Base-by-base conservation (phyloP, 345 rosid species). In the Noccaea bulbosa region DNA sequence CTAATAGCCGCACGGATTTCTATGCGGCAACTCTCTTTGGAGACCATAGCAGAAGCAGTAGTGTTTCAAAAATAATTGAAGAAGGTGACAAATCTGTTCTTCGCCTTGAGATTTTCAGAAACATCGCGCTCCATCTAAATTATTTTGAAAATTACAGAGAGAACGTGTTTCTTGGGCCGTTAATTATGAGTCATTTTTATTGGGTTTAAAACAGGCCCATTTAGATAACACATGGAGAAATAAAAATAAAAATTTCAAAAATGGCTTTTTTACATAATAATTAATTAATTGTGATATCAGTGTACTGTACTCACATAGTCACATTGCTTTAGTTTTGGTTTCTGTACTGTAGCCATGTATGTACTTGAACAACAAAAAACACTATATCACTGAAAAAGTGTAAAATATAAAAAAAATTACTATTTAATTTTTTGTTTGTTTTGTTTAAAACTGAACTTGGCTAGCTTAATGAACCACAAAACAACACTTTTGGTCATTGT, bases 1-100 rank as follows among this genome's bases (percentile, higher is more conserved):
- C 86, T 84, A 62, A 88, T 80, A 41, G 98, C 98, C 45, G 83
- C 70, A 50, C 96, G 86, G 17, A 89, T 90, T 74, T 94, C 98
- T 62, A 27, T 82, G 65, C 98, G 83, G 76, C 93, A 94, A 69
- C 24, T 85, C 52, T 91, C 99, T 75, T 87, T 94, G 4, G 96
- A 82, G 75, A 82, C 84, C 99, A 94, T 91, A 17, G 57, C 11
- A 37, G 66, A 53, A 35, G 34, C 54, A 40, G 35, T 43, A 61
- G 64, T 52, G 22, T 54, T 68, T 10, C 30, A 40, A 32, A 58
- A 50, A 20, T 4, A 73, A 54, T 62, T 46, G 71, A 54, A 46
- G 65, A 69, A 66, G 43, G 39, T 6, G 67, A 9, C 40, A 40
- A 52, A 59, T 41, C 47, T 49, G 54, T 66, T 62, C 15, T 62